These are phyloP conservation scores for Boletus vinaceobasis DNA, from an alignment of 768 basidiomycete species.

Conservation along the genomic window DNA sequence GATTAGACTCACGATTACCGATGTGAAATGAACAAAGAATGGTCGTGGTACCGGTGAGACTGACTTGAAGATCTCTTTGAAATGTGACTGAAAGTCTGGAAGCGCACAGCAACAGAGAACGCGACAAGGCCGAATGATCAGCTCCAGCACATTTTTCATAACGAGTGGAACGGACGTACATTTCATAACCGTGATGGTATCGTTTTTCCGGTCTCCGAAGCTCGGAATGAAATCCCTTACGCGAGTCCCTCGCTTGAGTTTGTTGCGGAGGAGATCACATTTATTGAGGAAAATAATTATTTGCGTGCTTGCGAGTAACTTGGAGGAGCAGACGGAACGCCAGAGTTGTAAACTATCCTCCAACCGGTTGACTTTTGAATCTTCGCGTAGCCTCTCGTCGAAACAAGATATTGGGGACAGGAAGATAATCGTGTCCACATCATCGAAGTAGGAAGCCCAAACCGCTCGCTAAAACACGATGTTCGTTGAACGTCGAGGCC, in stretches of 20 bases:
- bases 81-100: constrained; percentile 76
- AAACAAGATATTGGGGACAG: constrained; percentile 73
- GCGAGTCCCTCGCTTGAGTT: constrained; percentile 61
- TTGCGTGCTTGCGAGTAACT: constrained; percentile 58
- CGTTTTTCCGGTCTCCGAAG: constrained; percentile 71
- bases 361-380: constrained; percentile 64
- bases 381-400: constrained; percentile 73
- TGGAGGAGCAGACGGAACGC: constrained; percentile 69
- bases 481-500: constrained; percentile 4
- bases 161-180: constrained; percentile 43
- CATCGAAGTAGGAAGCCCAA: constrained; percentile 82
- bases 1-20: constrained; percentile 61
- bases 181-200: constrained; percentile 62
- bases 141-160: background rate
- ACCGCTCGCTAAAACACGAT: constrained; percentile 50
- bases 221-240: constrained; percentile 70
- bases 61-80: constrained; percentile 66
- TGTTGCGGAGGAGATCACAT: constrained; percentile 70
- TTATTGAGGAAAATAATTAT: constrained; percentile 58
- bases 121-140: background rate
- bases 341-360: constrained; percentile 77
- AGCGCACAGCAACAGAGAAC: background rate
- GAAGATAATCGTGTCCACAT: constrained; percentile 82
- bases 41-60: constrained; percentile 62
- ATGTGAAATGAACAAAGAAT: constrained; percentile 72